These are phyloP conservation scores for Alternaria dauci DNA, from an alignment of 2,329 filamentous ascomycete species.

Conservation along the genomic window DNA sequence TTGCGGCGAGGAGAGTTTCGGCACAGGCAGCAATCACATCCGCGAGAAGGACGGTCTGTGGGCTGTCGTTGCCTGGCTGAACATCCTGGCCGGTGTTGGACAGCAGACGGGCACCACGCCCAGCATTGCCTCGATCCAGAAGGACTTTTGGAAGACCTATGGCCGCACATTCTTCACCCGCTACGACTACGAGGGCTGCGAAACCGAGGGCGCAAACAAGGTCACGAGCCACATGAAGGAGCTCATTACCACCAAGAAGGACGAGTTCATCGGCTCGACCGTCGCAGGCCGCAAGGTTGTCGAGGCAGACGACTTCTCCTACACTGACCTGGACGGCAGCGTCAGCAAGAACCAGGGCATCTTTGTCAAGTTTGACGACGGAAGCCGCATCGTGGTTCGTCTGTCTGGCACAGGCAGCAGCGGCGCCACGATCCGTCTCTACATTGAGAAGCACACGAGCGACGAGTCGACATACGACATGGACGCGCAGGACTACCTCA, in stretches of 20 bases:
- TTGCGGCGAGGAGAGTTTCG: conserved; percentile 97
- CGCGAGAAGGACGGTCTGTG: conserved; percentile 98
- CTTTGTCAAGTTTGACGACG: conserved; percentile 92
- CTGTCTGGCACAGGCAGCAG: conserved; percentile 94
- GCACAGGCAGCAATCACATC: conserved; percentile 97
- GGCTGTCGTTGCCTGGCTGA: conserved; percentile 97
- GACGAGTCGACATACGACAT: conserved; percentile 79
- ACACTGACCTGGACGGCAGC: conserved; percentile 97
- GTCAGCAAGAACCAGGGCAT: conserved; percentile 96
- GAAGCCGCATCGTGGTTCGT: conserved; percentile 92
- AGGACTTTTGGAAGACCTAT: conserved; percentile 96
- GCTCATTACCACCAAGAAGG: conserved; percentile 73
- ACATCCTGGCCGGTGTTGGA: conserved; percentile 95
- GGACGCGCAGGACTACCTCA: conserved; percentile 93
- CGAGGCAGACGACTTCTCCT: conserved; percentile 95
- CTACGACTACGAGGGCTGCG: conserved; percentile 97
- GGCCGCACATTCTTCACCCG: conserved; percentile 99
- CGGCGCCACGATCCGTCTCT: conserved; percentile 94
- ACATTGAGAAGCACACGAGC: conserved; percentile 93
- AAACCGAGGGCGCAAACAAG: conserved; percentile 89
- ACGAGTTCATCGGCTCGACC: conserved; percentile 82
- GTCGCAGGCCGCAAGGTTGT: conserved; percentile 83
- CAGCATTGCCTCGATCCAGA: conserved; percentile 94
- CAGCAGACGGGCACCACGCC: conserved; percentile 82
- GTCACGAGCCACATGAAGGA: conserved; percentile 82